Evolutionary conservation across 1,284 basidiomycete species (phyloP).

Genomic region (Schizophyllum commune): DNA sequence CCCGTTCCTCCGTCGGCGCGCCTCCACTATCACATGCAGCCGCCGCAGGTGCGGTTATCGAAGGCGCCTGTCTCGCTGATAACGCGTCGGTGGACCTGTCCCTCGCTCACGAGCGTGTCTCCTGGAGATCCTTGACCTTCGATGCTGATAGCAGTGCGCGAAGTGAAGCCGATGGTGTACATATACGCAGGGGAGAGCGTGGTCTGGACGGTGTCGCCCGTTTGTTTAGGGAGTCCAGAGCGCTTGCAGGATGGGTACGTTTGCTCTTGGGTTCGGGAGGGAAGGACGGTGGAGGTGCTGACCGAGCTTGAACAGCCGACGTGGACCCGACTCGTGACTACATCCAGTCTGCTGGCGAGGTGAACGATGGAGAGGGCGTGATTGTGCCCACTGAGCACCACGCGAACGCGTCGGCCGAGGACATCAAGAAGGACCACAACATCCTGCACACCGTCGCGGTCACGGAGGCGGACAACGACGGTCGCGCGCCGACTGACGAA

Average conservation of each 20-base stretch:
- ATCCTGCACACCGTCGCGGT: background rate
- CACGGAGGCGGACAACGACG: background rate
- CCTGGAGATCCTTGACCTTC: background rate
- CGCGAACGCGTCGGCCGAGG: background rate
- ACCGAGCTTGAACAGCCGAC: background rate
- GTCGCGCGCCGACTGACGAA: conserved; percentile 8
- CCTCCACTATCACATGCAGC: background rate
- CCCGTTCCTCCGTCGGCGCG: background rate
- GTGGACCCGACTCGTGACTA: background rate
- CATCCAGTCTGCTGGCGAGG: background rate
- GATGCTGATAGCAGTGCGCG: background rate
- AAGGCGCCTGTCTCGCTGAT: background rate
- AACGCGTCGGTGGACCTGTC: background rate
- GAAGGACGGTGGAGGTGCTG: background rate
- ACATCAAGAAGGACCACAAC: background rate
- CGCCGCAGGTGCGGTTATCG: background rate
- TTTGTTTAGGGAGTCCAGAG: background rate
- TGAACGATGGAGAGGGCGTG: background rate
- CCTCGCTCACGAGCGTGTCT: background rate
- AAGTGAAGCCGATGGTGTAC: background rate
- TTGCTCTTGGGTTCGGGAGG: background rate
- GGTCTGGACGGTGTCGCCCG: background rate
- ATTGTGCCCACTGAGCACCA: background rate
- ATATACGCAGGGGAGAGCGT: background rate
- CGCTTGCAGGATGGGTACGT: background rate